phyloP scores from a whole-genome alignment of 768 basidiomycete genomes.

The Harrya chromipes region DNA sequence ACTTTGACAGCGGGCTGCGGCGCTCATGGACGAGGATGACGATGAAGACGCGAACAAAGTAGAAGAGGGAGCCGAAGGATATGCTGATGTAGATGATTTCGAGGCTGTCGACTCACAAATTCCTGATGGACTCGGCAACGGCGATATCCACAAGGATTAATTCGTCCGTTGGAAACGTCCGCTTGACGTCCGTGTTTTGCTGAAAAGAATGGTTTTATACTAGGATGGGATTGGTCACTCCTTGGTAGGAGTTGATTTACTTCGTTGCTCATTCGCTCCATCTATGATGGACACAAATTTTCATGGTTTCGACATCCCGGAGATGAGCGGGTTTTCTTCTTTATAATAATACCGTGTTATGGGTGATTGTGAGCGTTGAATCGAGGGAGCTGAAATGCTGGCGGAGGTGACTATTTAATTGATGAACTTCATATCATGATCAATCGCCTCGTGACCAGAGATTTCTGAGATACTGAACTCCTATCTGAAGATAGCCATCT shows the following conservation, averaged over 20 bases:
- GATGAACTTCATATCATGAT: too few species aligned
- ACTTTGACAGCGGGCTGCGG: conserved; percentile 53
- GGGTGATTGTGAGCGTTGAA: too few species aligned
- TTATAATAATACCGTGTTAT: too few species aligned
- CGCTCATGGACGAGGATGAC: conserved; percentile 65
- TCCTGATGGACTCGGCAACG: conserved; percentile 14
- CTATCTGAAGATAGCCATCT: too few species aligned
- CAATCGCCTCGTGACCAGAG: too few species aligned
- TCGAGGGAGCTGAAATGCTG: too few species aligned
- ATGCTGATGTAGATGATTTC: conserved; percentile 11
- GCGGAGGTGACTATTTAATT: too few species aligned
- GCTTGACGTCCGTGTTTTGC: too few species aligned
- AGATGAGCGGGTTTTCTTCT: not conserved
- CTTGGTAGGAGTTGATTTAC: not conserved
- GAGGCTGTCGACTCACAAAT: conserved; percentile 2
- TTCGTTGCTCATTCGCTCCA: not conserved
- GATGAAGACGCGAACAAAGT: conserved; percentile 11
- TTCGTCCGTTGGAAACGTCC: not conserved
- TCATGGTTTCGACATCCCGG: not conserved
- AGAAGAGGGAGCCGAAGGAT: not conserved
- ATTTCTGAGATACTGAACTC: too few species aligned
- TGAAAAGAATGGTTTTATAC: too few species aligned
- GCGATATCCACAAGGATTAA: conserved; percentile 15
- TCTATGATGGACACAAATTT: not conserved
- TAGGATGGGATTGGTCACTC: not conserved